Percentiles rank a stretch among this genome's conserved stretches.
Conservation (phyloP, 768 basidiomycete species). For the Lactarius akahatsu region DNA sequence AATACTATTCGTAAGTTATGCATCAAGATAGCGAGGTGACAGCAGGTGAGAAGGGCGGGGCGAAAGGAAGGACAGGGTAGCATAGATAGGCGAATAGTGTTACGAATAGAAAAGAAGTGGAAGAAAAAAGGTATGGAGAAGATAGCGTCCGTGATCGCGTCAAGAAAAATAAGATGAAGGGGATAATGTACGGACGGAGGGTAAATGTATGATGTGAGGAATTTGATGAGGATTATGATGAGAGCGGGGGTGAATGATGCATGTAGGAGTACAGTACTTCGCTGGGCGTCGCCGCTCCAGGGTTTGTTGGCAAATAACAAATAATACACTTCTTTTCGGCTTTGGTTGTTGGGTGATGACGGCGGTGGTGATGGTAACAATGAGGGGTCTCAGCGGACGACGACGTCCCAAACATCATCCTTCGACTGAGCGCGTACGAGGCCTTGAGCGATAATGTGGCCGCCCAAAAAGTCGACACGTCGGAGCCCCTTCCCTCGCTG, state of each 20-base stretch:
- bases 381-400: neutral
- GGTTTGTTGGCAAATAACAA: constrained; percentile 18
- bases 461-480: constrained; percentile 17
- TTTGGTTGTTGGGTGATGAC: constrained; percentile 7
- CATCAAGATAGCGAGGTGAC: neutral
- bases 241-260: constrained; percentile 20
- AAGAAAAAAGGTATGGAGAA: constrained; percentile 6
- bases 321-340: constrained; percentile 24
- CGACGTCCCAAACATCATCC: constrained; percentile 20
- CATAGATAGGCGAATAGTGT: constrained; percentile 25
- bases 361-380: neutral
- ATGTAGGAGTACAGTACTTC: constrained; percentile 24
- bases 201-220: constrained; percentile 1
- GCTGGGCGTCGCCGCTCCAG: neutral
- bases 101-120: constrained; percentile 22
- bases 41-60: neutral
- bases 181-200: neutral
- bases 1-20: constrained; percentile 15
- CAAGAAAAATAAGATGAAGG: constrained; percentile 17
- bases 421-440: constrained; percentile 26
- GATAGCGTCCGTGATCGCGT: constrained; percentile 12
- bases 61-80: neutral
- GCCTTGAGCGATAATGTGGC: constrained; percentile 11
- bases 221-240: constrained; percentile 24
- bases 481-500: constrained; percentile 24